Evolutionary conservation across 345 rosid genomes (phyloP), one percentile per base, ranked within the genome.

Genomic region (Passiflora organensis): DNA sequence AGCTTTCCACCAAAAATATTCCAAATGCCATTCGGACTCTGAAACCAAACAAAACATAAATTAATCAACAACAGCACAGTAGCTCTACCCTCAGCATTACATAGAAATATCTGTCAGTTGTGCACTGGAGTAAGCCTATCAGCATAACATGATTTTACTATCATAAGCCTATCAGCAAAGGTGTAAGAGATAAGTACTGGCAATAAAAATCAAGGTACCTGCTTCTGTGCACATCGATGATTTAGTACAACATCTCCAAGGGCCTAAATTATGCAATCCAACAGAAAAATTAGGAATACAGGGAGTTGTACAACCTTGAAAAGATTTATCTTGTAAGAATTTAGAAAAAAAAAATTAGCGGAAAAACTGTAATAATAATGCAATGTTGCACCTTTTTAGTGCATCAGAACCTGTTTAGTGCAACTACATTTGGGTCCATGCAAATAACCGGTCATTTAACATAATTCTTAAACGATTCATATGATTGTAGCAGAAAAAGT

Each of bases 21-120:
- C 82, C 82, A 78, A 55, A 78, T 59, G 38, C 82, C 82, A 74
- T 74, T 74, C 59, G 76, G 75, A 63, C 79, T 68, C 77, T 78
- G 67, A 58, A 56, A 67, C 50, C 6, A 58, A 50, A 53, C 45
- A 50, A 42, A 50, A 39, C 2, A 43, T 57, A 6, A 58, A 43
- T 60, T 65, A 48, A 47, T 13, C 28, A 6, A 25, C 32, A 24
- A 32, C 0, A 18, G 32, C 3, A 13, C 58, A 20, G 46, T 13
- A 39, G 19, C 13, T 28, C 14, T 46, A 5, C 14, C 43, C 13
- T 36, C 13, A 24, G 14, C n/a, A 54, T 13, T 14, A n/a, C 39
- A 15, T 38, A 37, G 46, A 42, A 24, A 16, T 28, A n/a, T 43
- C 32, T 32, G 16, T 45, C 36, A 1, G 13, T n/a, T 25, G 13